Evolutionary conservation across 768 basidiomycete species (phyloP).

Genomic region (Hygrophoropsis aurantiaca): DNA sequence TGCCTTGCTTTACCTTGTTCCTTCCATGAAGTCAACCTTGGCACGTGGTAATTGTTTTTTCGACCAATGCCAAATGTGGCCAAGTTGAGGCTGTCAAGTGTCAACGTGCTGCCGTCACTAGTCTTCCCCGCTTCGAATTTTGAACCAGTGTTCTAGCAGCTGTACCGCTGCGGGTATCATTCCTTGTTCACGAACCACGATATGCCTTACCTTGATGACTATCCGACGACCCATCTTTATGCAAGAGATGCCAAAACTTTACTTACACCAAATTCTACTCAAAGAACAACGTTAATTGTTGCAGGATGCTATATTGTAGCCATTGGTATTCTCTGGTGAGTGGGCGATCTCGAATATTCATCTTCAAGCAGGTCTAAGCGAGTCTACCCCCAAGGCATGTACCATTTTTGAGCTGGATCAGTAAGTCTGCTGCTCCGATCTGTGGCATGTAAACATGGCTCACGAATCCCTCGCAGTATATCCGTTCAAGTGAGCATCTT

Average conservation of each 20-base stretch:
- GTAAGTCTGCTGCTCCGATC: constrained; percentile 44
- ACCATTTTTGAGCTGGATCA: constrained; percentile 67
- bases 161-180: neutral
- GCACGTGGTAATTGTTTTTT: too few relatives aligned
- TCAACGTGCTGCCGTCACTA: neutral
- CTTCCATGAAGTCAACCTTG: too few relatives aligned
- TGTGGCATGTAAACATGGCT: constrained; percentile 3
- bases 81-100: neutral
- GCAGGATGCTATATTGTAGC: constrained; percentile 72
- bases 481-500: constrained; percentile 76
- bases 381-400: constrained; percentile 58
- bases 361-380: too few relatives aligned
- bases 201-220: constrained; percentile 27
- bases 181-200: constrained; percentile 22
- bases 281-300: constrained; percentile 75
- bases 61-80: neutral
- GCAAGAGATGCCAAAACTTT: constrained; percentile 24
- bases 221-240: constrained; percentile 13
- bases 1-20: too few relatives aligned
- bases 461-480: constrained; percentile 53
- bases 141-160: neutral
- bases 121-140: neutral
- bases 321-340: constrained; percentile 82
- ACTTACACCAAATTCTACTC: constrained; percentile 70
- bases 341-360: constrained; percentile 4